Evolutionary conservation across 257 asterid genomes (phyloP).

Genomic region (Penstemon eatonii): DNA sequence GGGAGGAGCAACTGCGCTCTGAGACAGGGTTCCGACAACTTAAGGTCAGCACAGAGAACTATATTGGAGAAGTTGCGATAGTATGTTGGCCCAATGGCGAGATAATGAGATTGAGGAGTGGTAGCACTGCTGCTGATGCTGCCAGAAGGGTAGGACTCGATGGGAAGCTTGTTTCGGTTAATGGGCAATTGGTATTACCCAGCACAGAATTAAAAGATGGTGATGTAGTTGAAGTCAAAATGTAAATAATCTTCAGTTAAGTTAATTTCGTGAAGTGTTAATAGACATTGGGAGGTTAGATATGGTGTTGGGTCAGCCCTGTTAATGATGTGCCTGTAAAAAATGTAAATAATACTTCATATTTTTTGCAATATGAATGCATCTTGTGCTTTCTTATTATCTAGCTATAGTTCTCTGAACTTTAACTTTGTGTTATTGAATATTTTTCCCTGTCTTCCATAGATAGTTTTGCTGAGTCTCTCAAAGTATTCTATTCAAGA

Average conservation of each 20-base stretch:
- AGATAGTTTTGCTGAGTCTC: too few species aligned
- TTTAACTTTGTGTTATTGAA: too few species aligned
- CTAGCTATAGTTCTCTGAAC: not conserved
- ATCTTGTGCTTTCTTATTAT: not conserved
- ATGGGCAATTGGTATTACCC: slow-evolving; percentile 85
- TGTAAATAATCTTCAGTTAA: slow-evolving; percentile 35
- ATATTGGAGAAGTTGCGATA: slow-evolving; percentile 73
- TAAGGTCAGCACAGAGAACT: slow-evolving; percentile 24
- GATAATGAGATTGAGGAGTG: slow-evolving; percentile 79
- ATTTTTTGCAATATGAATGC: not conserved
- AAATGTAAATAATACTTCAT: not conserved
- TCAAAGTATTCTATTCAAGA: too few species aligned
- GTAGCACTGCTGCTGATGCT: slow-evolving; percentile 98
- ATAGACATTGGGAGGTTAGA: not conserved
- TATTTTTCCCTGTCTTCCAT: too few species aligned
- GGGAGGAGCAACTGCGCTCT: slow-evolving; percentile 90
- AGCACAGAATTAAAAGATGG: slow-evolving; percentile 86
- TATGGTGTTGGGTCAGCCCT: not conserved
- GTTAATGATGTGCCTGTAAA: not conserved
- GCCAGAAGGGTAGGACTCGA: slow-evolving; percentile 79
- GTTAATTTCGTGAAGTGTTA: not conserved
- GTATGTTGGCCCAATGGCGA: slow-evolving; percentile 96
- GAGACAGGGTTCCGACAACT: slow-evolving; percentile 62
- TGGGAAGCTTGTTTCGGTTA: slow-evolving; percentile 79
- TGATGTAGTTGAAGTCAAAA: slow-evolving; percentile 85